These are phyloP conservation scores for Tulasnella sp. DNA, from an alignment of 768 basidiomycete species.

Conservation along the genomic window DNA sequence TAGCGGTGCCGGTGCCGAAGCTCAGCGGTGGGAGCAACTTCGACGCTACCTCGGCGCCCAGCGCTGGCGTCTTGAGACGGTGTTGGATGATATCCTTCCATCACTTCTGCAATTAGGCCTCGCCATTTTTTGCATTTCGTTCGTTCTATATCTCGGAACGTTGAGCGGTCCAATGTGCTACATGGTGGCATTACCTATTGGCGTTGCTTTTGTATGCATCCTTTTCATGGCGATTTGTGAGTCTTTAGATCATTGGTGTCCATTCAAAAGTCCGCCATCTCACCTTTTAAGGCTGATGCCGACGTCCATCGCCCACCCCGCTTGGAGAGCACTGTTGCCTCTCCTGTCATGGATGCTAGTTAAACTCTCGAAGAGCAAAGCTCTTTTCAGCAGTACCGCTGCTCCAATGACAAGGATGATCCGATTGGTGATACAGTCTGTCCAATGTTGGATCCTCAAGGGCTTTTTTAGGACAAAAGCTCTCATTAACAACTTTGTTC, in stretches of 20 bases:
- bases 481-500: background rate
- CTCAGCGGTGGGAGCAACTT: background rate
- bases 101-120: background rate
- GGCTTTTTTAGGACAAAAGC: background rate
- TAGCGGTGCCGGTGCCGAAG: background rate
- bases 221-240: background rate
- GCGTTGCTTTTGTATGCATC: background rate
- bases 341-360: background rate
- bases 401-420: background rate
- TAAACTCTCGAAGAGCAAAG: background rate
- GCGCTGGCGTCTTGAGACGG: background rate
- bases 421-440: background rate
- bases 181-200: background rate
- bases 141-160: background rate
- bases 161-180: background rate
- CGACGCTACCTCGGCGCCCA: background rate
- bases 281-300: background rate
- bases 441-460: background rate
- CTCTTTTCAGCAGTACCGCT: background rate
- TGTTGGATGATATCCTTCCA: background rate
- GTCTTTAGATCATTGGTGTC: background rate
- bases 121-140: background rate
- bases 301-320: background rate
- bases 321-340: background rate
- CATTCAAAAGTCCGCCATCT: background rate